Evolutionary conservation across 306 rosid species (phyloP), one percentile per base, ranked within the genome.

Genomic region (Pachyrhizus erosus): DNA sequence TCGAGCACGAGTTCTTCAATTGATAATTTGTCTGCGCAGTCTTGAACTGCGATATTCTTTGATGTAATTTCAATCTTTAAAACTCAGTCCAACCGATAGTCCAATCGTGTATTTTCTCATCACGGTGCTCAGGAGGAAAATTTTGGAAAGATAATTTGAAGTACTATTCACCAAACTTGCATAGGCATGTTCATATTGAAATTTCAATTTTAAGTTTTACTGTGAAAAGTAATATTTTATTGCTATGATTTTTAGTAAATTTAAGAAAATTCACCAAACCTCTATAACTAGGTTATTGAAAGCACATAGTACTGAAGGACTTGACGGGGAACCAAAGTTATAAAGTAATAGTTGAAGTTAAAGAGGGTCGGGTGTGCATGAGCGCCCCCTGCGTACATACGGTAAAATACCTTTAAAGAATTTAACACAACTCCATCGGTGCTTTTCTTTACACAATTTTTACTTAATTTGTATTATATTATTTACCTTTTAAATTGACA

Each of bases 11-110:
- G 55, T n/a, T 42, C 31, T 21, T 21, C 48, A 37, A 34, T 61
- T 51, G 20, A 61, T 43, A 23, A 48, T 54, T 31, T 51, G 65
- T 78, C 12, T 27, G 0, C 17, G 0, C 66, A 68, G 58, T 69
- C 26, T 15, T 70, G 9, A 58, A 54, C 76, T 71, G 70, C 34
- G 70, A 45, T 82, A 42, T 45, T 84, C 13, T 37, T 33, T 2
- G 21, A 43, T 78, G 43, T 57, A 45, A 76, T 15, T 78, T 23
- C 11, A n/a, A 39, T 78, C 80, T 51, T 39, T 40, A 62, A 64
- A 64, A 0, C 29, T 13, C 9, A 5, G 49, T 26, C 26, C 61
- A 65, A 75, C 15, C 1, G 46, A n/a, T 64, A 48, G 61, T 46
- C 27, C 17, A 6, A 18, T 6, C 24, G 2, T 9, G 6, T 34